Base-by-base conservation (phyloP, 495 filamentous ascomycete species). In the Neurospora pannonica region DNA sequence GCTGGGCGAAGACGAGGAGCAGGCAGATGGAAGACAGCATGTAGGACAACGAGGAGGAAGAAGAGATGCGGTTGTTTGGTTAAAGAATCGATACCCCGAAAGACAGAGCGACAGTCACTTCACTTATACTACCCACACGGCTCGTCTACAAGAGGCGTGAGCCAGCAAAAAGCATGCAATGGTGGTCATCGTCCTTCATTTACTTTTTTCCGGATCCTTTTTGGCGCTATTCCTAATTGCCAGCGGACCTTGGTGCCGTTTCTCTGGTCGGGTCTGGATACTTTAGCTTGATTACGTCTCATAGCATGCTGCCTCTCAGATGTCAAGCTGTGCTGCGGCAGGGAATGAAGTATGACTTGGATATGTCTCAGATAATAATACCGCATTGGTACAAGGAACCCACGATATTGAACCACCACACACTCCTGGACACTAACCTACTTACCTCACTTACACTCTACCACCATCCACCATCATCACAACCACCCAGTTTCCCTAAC, bases 1-100 rank as follows among this genome's bases (percentile, higher is more conserved):
- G 83, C 71, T 93, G 89, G 89, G 82, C 87, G 76, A 92, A 90
- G 83, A 87, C 87, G 43, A 82, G 91, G 76, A 90, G 88, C 79
- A 85, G 86, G 75, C 91, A 90, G 87, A 87, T 89, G 82, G 92
- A 93, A 79, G 92, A 93, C 79, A 91, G 88, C 76, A 91, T 93
- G 90, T 93, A 81, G 84, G 43, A 40, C 24, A 8, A 11, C 5
- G 2, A 24, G 43, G 39, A 11, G 24, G 17, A 34, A 4, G 6
- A 24, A 24, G 34, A 36, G 24, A 31, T 34, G 54, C 54, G 7
- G 54, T 67, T 67, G 54, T 34, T 67, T 67, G 28, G 54, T 34
- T 34, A 67, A 67, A 19, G 54, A 67, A 19, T 67, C 54, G 54
- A 73, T 76, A 76, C 75, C 75, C 73, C 72, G 15, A 71, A 28